phyloP scores from a whole-genome alignment of 2,329 filamentous ascomycete genomes.

The Xylaria sp. region DNA sequence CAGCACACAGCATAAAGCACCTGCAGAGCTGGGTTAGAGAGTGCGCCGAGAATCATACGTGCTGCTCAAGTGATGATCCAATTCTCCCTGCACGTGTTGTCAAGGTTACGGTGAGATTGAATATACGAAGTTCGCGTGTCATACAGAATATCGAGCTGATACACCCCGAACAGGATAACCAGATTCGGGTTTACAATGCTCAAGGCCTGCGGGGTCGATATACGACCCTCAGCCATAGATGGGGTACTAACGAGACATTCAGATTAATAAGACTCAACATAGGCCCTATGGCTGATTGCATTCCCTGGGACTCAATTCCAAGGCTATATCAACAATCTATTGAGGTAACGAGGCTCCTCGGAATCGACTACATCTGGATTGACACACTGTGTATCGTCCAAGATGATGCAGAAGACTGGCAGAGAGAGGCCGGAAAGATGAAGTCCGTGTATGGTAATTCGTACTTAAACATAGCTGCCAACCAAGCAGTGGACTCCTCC shows the following conservation, averaged over 20 bases:
- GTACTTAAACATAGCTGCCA: slow-evolving; percentile 38
- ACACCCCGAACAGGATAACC: slow-evolving; percentile 10
- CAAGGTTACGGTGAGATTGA: slow-evolving; percentile 12
- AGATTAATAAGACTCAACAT: slow-evolving; percentile 27
- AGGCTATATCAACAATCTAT: slow-evolving; percentile 47
- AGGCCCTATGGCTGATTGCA: background rate
- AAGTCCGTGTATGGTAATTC: slow-evolving; percentile 39
- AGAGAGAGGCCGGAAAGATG: slow-evolving; percentile 41
- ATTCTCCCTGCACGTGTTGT: slow-evolving; percentile 25
- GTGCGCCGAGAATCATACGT: slow-evolving; percentile 24
- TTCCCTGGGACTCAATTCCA: slow-evolving; percentile 35
- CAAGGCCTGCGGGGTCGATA: slow-evolving; percentile 18
- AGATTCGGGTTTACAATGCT: slow-evolving; percentile 17
- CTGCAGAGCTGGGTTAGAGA: slow-evolving; percentile 25
- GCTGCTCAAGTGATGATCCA: slow-evolving; percentile 10
- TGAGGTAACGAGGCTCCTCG: slow-evolving; percentile 42
- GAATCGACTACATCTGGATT: slow-evolving; percentile 49
- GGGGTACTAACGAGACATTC: slow-evolving; percentile 28
- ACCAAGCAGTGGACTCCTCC: slow-evolving; percentile 17
- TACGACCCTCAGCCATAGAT: slow-evolving; percentile 34
- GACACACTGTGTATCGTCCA: slow-evolving; percentile 42
- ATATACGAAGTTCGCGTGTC: background rate
- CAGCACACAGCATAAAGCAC: slow-evolving; percentile 6
- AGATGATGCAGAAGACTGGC: slow-evolving; percentile 43
- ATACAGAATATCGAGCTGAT: background rate